phyloP scores from a whole-genome alignment of 2,329 filamentous ascomycete species.

The Graphilbum sp. region DNA sequence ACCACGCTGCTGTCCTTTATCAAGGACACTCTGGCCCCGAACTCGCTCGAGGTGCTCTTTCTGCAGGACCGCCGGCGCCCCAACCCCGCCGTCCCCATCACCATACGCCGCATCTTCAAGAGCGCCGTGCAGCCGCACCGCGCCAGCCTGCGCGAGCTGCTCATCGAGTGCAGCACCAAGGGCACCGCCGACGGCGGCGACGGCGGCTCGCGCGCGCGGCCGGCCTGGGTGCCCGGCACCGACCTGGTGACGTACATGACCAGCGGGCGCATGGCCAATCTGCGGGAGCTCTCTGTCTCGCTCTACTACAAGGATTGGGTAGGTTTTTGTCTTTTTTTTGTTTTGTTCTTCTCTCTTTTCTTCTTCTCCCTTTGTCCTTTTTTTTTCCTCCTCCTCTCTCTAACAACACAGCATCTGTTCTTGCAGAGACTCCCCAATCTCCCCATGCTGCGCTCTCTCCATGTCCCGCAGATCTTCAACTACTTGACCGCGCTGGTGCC shows the following conservation, averaged over 20 bases:
- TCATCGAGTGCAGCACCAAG: slow-evolving; percentile 53
- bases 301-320: slow-evolving; percentile 70
- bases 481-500: background rate
- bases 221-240: slow-evolving; percentile 53
- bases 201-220: slow-evolving; percentile 34
- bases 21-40: slow-evolving; percentile 60
- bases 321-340: slow-evolving; percentile 16
- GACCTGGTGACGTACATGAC: slow-evolving; percentile 59
- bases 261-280: slow-evolving; percentile 55
- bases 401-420: slow-evolving; percentile 48
- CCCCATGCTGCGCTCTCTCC: slow-evolving; percentile 42
- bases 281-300: slow-evolving; percentile 56
- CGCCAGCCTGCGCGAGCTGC: slow-evolving; percentile 51
- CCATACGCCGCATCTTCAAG: slow-evolving; percentile 54
- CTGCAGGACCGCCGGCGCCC: slow-evolving; percentile 46
- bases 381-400: background rate
- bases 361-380: background rate
- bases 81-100: slow-evolving; percentile 35
- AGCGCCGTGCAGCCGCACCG: slow-evolving; percentile 55
- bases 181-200: slow-evolving; percentile 27
- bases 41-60: slow-evolving; percentile 65
- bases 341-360: background rate
- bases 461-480: slow-evolving; percentile 19
- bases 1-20: slow-evolving; percentile 55
- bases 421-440: slow-evolving; percentile 58